phyloP scores from a whole-genome alignment of 768 basidiomycete species.

The Lenzites betulinus region DNA sequence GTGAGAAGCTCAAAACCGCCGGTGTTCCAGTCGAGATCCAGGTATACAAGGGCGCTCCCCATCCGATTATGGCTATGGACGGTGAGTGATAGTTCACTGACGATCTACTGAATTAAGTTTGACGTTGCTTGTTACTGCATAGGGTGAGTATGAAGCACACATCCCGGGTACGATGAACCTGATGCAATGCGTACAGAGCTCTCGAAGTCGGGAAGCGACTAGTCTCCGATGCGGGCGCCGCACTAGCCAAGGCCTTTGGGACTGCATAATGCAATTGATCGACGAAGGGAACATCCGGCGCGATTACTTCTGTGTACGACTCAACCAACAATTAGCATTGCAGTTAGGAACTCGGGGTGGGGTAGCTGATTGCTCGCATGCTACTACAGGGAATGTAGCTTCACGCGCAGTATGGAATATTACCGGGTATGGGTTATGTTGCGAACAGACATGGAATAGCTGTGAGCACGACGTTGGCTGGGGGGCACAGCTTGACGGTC shows the following conservation, averaged over 20 bases:
- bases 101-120: neutral
- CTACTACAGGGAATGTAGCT: no score
- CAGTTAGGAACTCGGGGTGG: no score
- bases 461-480: no score
- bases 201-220: constrained; percentile 40
- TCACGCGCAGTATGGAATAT: no score
- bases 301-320: no score
- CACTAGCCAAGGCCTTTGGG: constrained; percentile 37
- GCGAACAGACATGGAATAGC: no score
- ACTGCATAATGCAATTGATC: constrained; percentile 4
- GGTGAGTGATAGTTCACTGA: constrained; percentile 41
- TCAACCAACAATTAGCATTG: no score
- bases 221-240: constrained; percentile 40
- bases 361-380: no score
- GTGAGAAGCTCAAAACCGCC: constrained; percentile 50
- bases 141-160: constrained; percentile 15
- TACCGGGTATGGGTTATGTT: neutral
- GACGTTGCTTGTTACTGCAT: neutral
- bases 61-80: constrained; percentile 77
- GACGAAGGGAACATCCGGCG: no score
- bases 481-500: neutral
- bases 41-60: constrained; percentile 65
- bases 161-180: neutral
- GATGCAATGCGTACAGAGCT: constrained; percentile 31
- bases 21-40: constrained; percentile 57